phyloP scores from a whole-genome alignment of 495 filamentous ascomycete genomes.

The Penicillium verhagenii region DNA sequence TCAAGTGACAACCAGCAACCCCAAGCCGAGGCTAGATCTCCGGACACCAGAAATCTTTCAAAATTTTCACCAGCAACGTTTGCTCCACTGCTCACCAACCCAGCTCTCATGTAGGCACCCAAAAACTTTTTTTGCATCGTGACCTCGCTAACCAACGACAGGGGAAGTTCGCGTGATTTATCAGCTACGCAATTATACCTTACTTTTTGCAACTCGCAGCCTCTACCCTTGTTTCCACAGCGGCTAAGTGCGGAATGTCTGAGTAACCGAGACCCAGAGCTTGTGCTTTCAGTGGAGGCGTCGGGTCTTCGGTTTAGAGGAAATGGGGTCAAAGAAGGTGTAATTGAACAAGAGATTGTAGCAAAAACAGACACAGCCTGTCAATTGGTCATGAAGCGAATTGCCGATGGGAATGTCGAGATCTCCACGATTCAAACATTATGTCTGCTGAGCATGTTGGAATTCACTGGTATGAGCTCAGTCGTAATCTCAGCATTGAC shows the following conservation, averaged over 20 bases:
- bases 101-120: background rate
- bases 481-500: background rate
- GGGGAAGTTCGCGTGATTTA: background rate
- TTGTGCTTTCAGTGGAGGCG: conserved; percentile 37
- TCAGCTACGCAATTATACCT: background rate
- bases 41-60: background rate
- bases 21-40: background rate
- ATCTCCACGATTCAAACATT: conserved; percentile 43
- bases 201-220: conserved; percentile 22
- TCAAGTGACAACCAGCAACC: background rate
- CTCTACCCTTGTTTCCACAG: conserved; percentile 37
- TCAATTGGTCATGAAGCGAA: conserved; percentile 29
- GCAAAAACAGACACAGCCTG: conserved; percentile 29
- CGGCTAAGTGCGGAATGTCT: conserved; percentile 23
- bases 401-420: conserved; percentile 35
- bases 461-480: conserved; percentile 36
- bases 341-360: conserved; percentile 16
- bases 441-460: conserved; percentile 40
- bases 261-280: conserved; percentile 28
- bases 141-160: background rate
- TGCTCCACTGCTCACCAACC: background rate
- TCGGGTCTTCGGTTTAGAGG: conserved; percentile 32
- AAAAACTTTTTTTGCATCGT: background rate
- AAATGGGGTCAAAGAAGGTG: conserved; percentile 4
- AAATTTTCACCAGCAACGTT: background rate